Percentiles rank a stretch among this genome's conserved stretches.
phyloP scores from a whole-genome alignment of 176 grass and related monocot genomes.

The Cenchrus americanus region DNA sequence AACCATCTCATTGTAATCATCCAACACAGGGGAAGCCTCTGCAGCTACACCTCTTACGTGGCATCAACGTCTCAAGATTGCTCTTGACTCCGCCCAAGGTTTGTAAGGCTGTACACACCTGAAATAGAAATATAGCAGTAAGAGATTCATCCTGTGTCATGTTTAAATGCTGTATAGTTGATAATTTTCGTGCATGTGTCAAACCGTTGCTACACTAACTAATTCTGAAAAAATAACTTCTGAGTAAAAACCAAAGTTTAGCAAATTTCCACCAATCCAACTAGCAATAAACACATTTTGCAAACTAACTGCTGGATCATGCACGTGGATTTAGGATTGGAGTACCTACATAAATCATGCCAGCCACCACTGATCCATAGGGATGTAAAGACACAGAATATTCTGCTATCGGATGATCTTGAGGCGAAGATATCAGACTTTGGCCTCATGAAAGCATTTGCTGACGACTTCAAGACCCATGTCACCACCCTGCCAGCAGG shows the following conservation, averaged over 20 bases:
- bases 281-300: not conserved
- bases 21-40: conserved; percentile 11
- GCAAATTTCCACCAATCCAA: not conserved
- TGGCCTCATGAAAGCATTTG: conserved; percentile 50
- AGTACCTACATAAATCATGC: conserved; percentile 49
- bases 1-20: not conserved
- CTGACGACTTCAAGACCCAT: conserved; percentile 27
- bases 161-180: no score
- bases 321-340: conserved; percentile 5
- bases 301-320: not conserved
- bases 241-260: not conserved
- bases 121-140: not conserved
- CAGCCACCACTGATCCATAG: conserved; percentile 55
- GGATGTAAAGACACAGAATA: conserved; percentile 64
- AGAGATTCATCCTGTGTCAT: not conserved
- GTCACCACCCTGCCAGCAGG: conserved; percentile 48
- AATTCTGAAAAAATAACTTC: not conserved
- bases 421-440: conserved; percentile 61
- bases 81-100: conserved; percentile 21
- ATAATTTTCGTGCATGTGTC: not conserved
- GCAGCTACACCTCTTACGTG: conserved; percentile 18
- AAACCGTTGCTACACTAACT: not conserved
- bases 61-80: conserved; percentile 38
- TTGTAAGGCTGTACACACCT: not conserved
- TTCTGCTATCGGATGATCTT: conserved; percentile 41